Base-by-base conservation (phyloP, 2,329 filamentous ascomycete species). In the Tolypocladium album region DNA sequence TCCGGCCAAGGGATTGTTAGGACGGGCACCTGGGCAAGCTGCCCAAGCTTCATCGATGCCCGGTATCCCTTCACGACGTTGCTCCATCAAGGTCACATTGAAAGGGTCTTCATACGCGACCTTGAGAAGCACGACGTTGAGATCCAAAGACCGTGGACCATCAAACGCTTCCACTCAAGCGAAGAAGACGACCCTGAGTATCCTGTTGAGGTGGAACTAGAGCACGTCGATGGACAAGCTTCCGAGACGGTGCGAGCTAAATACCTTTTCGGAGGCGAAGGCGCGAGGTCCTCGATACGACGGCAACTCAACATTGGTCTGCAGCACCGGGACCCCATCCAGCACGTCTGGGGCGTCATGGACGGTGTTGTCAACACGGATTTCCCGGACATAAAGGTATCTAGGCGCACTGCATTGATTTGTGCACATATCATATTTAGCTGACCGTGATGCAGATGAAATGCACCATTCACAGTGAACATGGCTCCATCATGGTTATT, bases 1-100 rank as follows among this genome's bases (percentile, higher is more conserved):
- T 83, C 79, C 52, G 78, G 78, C 40, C 74, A 77, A 52, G 82
- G 85, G 39, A 88, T 89, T 63, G 76, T 79, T 39, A 79, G 87
- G 64, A 89, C 86, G 1, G 85, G 86, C 36, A 87, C 85, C 6
- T 96, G 91, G 91, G 88, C 91, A 6, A 92, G 88, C 70, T 97
- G 92, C 74, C 92, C 92, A 0, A 86, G 84, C 65, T 96, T 96
- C 73, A 87, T 89, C 61, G 85, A 88, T 59, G 86, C 87, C 17
- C 79, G 88, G 57, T 89, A 88, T 65, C 86, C 85, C 5, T 88
- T 88, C 67, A 88, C 87, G 57, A 86, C 87, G 1, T 80, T 88
- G 2, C 74, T 90, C 15, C 88, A 90, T 67, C 88, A 90, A 69
- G 88, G 88, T 7, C 73, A 83, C 63, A 89, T 90, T 60, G 88